Conservation (phyloP, 2,329 filamentous ascomycete genomes). For the Cytospora leucostoma region DNA sequence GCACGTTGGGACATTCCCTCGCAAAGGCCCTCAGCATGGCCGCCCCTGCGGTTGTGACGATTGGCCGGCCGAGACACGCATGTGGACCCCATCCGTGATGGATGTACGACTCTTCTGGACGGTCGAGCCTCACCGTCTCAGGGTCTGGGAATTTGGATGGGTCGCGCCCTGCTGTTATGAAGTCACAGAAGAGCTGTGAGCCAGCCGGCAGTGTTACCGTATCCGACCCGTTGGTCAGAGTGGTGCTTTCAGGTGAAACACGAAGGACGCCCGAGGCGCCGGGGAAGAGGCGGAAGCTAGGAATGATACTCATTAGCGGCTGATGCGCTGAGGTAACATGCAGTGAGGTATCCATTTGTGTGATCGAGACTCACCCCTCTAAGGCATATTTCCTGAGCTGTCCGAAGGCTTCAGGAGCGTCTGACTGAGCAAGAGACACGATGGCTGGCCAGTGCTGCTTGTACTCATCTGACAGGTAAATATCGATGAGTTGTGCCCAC, state of each 20-base stretch:
- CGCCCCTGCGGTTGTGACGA: constrained; percentile 5
- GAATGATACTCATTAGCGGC: neutral
- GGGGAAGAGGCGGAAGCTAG: constrained; percentile 8
- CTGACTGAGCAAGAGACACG: constrained; percentile 45
- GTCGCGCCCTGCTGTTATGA: constrained; percentile 3
- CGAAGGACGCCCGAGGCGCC: constrained; percentile 5
- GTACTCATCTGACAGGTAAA: constrained; percentile 50
- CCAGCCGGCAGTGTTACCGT: constrained; percentile 1
- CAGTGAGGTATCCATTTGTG: neutral
- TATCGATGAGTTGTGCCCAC: constrained; percentile 55
- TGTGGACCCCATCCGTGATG: constrained; percentile 7
- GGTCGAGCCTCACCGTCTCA: neutral
- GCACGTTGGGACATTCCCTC: constrained; percentile 7
- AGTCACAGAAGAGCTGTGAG: constrained; percentile 6
- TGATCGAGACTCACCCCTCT: constrained; percentile 39
- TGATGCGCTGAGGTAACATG: neutral
- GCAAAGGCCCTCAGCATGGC: constrained; percentile 9
- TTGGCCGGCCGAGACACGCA: constrained; percentile 4
- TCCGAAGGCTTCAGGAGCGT: constrained; percentile 47
- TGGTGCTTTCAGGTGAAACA: constrained; percentile 3
- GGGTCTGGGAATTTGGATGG: constrained; percentile 5
- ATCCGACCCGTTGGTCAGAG: neutral
- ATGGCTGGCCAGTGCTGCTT: constrained; percentile 51
- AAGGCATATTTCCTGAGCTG: constrained; percentile 50
- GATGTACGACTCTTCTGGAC: constrained; percentile 12